Conservation (phyloP, 2,329 filamentous ascomycete species). For the Amauroascus niger region DNA sequence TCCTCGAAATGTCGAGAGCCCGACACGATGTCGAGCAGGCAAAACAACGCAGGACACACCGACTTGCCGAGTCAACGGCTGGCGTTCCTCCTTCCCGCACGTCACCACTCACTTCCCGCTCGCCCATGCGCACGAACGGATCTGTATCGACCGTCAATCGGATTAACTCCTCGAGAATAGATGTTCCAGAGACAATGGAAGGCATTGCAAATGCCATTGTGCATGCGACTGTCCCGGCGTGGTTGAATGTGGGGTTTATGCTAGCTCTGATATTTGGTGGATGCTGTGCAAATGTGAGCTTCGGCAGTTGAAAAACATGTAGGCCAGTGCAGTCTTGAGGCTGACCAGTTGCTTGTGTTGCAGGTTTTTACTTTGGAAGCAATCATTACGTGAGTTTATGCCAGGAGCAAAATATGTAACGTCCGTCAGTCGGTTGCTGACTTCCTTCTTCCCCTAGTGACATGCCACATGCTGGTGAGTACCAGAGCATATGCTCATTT, state of each 20-base stretch:
- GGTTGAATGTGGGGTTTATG: constrained; percentile 58
- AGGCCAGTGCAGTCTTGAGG: not conserved
- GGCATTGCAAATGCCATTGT: constrained; percentile 24
- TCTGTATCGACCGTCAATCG: not conserved
- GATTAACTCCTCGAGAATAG: not conserved
- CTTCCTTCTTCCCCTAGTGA: not conserved
- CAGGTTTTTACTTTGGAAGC: constrained; percentile 93
- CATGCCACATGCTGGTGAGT: constrained; percentile 9
- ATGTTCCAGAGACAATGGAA: not conserved
- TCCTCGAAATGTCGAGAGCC: constrained; percentile 15
- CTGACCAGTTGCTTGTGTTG: constrained; percentile 15
- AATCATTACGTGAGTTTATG: constrained; percentile 68
- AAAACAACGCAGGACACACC: not conserved
- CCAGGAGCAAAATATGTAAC: not conserved
- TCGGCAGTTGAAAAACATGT: not conserved
- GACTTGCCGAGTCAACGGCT: not conserved
- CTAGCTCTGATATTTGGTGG: constrained; percentile 85
- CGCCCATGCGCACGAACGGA: not conserved
- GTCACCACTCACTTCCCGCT: not conserved
- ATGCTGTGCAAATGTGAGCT: constrained; percentile 77
- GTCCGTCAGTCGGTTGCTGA: constrained; percentile 12
- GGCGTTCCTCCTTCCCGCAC: no score
- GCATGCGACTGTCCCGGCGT: constrained; percentile 44
- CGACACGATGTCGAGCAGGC: constrained; percentile 11
- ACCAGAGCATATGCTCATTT: constrained; percentile 19